These are phyloP conservation scores for Symmetrospora coprosmae DNA, from an alignment of 768 basidiomycete genomes.

Conservation along the genomic window DNA sequence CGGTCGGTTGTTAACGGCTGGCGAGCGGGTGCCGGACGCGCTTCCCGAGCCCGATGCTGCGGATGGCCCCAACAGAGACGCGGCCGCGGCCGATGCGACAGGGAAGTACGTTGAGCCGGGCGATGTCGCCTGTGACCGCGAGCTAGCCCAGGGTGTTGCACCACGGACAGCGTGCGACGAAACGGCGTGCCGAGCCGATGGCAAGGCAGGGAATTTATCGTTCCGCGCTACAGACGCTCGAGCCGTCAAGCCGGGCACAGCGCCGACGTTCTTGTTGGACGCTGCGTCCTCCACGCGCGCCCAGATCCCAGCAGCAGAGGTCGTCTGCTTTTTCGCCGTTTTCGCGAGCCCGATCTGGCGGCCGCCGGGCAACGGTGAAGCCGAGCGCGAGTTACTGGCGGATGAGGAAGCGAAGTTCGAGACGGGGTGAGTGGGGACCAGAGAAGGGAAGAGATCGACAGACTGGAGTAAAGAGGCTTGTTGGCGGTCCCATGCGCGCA, in stretches of 20 bases:
- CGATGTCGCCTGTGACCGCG: neutral
- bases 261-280: neutral
- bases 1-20: no score
- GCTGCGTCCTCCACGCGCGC: slow-evolving; percentile 22
- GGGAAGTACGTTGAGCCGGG: slow-evolving; percentile 12
- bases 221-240: neutral
- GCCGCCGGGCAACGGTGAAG: no score
- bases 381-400: neutral
- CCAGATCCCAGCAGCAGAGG: slow-evolving; percentile 22
- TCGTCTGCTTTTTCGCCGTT: neutral
- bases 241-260: slow-evolving; percentile 6
- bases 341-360: neutral
- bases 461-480: slow-evolving; percentile 52
- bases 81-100: neutral
- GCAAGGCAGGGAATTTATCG: slow-evolving; percentile 16
- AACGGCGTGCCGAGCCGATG: neutral
- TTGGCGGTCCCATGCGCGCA: slow-evolving; percentile 69
- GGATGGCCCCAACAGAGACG: neutral
- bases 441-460: slow-evolving; percentile 19
- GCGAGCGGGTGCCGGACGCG: no score
- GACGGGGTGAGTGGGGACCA: slow-evolving; percentile 7
- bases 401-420: neutral
- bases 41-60: no score
- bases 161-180: neutral
- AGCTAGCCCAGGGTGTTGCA: slow-evolving; percentile 6